Conservation (phyloP, 2,329 filamentous ascomycete species). For the Tolypocladium guangdongense region DNA sequence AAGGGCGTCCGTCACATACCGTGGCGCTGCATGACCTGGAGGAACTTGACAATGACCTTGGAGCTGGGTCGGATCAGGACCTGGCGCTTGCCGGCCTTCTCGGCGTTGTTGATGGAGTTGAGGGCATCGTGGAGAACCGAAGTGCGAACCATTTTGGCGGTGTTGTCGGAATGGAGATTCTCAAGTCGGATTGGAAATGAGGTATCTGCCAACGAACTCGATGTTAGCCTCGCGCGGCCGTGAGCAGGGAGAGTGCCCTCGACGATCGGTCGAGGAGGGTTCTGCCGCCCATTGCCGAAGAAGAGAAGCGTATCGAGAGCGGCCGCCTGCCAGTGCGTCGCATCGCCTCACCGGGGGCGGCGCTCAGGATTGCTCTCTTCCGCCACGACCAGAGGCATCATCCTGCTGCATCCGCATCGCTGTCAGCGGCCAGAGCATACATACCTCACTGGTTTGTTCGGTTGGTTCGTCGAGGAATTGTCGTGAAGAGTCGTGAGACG, state of each 20-base stretch:
- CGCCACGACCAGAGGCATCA: conserved; percentile 40
- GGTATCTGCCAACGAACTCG: conserved; percentile 44
- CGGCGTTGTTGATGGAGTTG: conserved; percentile 99
- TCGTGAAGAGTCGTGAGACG: neutral
- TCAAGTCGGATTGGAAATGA: conserved; percentile 60
- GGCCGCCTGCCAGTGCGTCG: neutral
- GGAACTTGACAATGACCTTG: conserved; percentile 99
- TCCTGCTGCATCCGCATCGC: conserved; percentile 25
- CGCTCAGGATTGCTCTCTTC: conserved; percentile 48
- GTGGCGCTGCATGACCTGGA: conserved; percentile 98
- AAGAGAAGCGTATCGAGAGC: conserved; percentile 50
- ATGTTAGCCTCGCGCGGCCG: conserved; percentile 53
- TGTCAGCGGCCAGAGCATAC: conserved; percentile 20
- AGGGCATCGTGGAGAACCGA: conserved; percentile 99
- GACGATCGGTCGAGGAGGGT: conserved; percentile 45
- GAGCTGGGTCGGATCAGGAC: conserved; percentile 95
- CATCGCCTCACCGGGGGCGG: conserved; percentile 12
- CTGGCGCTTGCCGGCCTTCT: conserved; percentile 99
- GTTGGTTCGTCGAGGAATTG: neutral
- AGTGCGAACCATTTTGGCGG: conserved; percentile 95
- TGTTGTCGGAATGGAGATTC: conserved; percentile 55
- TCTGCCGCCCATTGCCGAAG: conserved; percentile 58
- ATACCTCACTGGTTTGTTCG: conserved; percentile 28
- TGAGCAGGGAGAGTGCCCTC: conserved; percentile 63
- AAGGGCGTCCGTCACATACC: conserved; percentile 54